phyloP scores from a whole-genome alignment of 352 stramenopile genomes.

The Phytophthora aleatoria region DNA sequence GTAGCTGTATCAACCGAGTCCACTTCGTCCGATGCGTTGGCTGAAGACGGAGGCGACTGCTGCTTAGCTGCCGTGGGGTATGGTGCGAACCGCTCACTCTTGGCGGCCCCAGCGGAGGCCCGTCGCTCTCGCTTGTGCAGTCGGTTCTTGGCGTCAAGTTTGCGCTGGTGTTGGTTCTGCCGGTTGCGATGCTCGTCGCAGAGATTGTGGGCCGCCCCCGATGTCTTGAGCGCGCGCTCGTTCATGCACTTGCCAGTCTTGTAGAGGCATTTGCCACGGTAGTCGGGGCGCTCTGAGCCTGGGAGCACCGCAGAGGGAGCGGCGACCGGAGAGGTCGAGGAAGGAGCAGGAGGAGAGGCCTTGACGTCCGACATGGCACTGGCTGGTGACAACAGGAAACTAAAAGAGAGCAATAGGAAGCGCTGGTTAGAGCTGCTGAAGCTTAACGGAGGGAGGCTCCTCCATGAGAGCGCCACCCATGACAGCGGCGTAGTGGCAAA shows the following conservation, averaged over 20 bases:
- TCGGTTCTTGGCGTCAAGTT: constrained; percentile 86
- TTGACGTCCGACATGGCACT: constrained; percentile 30
- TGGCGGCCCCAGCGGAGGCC: not conserved
- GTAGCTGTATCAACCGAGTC: constrained; percentile 6
- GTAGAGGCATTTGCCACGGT: constrained; percentile 83
- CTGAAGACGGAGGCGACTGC: not conserved
- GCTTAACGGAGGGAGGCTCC: constrained; percentile 8
- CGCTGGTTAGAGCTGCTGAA: constrained; percentile 16
- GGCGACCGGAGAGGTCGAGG: not conserved
- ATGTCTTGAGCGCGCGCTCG: constrained; percentile 87
- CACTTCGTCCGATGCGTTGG: constrained; percentile 11
- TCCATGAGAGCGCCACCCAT: constrained; percentile 17
- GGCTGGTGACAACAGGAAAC: constrained; percentile 5
- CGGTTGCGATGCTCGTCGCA: constrained; percentile 83
- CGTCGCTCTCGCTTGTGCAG: constrained; percentile 67
- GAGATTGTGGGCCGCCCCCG: constrained; percentile 80
- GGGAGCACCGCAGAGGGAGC: constrained; percentile 12
- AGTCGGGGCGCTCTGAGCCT: constrained; percentile 43
- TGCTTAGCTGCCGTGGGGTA: constrained; percentile 25
- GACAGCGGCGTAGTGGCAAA: constrained; percentile 2
- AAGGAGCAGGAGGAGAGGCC: not conserved
- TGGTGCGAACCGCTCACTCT: constrained; percentile 27
- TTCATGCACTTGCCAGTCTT: constrained; percentile 89
- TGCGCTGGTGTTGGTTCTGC: constrained; percentile 89
- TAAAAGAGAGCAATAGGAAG: constrained; percentile 3